Conservation (phyloP, 148 eudicot genomes). For the Persicaria maculosa region DNA sequence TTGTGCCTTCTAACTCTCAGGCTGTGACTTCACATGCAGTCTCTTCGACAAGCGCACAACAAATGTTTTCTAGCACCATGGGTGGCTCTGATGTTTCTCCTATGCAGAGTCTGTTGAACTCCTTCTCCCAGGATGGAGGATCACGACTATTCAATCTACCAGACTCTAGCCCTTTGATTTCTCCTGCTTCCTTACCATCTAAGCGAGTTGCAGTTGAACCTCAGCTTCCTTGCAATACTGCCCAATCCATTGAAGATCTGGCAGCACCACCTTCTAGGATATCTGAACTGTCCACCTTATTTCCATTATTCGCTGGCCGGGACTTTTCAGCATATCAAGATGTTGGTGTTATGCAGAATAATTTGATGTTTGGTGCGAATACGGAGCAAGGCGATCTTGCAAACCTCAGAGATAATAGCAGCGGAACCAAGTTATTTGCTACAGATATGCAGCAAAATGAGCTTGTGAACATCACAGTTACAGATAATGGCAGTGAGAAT, state of each 20-base stretch:
- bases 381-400: slow-evolving; percentile 58
- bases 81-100: slow-evolving; percentile 30
- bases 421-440: slow-evolving; percentile 5
- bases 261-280: slow-evolving; percentile 39
- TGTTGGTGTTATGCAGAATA: slow-evolving; percentile 46
- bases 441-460: slow-evolving; percentile 26
- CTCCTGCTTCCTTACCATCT: slow-evolving; percentile 36
- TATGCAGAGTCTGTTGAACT: slow-evolving; percentile 30
- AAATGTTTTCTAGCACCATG: slow-evolving; percentile 32
- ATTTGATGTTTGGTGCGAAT: slow-evolving; percentile 60
- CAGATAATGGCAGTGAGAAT: slow-evolving; percentile 29
- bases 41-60: slow-evolving; percentile 36
- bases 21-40: slow-evolving; percentile 16
- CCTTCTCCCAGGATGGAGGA: slow-evolving; percentile 56
- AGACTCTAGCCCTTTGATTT: slow-evolving; percentile 31
- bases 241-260: slow-evolving; percentile 28
- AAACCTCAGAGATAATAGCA: slow-evolving; percentile 26
- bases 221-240: slow-evolving; percentile 19
- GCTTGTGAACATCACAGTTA: slow-evolving; percentile 37
- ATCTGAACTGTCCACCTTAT: slow-evolving; percentile 43
- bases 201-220: slow-evolving; percentile 42
- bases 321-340: slow-evolving; percentile 52
- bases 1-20: slow-evolving; percentile 36
- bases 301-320: slow-evolving; percentile 75
- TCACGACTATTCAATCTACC: slow-evolving; percentile 47